Evolutionary conservation across 495 filamentous ascomycete genomes (phyloP).

Genomic region (Poronia punctata): DNA sequence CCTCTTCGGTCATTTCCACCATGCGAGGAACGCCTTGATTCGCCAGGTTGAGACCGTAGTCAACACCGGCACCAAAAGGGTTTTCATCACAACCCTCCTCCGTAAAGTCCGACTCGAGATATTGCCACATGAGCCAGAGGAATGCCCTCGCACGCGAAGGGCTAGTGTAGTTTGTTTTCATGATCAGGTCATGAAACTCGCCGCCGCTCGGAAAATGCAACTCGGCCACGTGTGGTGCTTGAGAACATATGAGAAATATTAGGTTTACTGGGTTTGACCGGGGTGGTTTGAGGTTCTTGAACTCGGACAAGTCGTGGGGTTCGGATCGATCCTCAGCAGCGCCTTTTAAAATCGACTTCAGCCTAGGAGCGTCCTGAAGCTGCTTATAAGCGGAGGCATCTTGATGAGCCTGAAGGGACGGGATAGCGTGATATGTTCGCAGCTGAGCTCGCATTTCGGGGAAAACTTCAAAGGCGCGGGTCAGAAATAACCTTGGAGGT

Average conservation of each 20-base stretch:
- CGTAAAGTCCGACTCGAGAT: slow-evolving; percentile 92
- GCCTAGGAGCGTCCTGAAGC: slow-evolving; percentile 87
- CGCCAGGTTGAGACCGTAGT: slow-evolving; percentile 55
- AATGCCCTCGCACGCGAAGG: slow-evolving; percentile 80
- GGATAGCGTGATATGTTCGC: slow-evolving; percentile 96
- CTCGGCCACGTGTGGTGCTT: slow-evolving; percentile 86
- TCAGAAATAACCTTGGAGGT: slow-evolving; percentile 27
- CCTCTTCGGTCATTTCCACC: slow-evolving; percentile 65
- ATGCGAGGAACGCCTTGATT: slow-evolving; percentile 76
- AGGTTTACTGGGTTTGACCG: slow-evolving; percentile 96
- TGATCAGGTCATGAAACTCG: slow-evolving; percentile 95
- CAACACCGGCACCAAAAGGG: slow-evolving; percentile 76
- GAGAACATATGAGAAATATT: slow-evolving; percentile 89
- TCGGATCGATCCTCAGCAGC: slow-evolving; percentile 90
- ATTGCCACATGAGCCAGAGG: slow-evolving; percentile 98
- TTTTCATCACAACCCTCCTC: slow-evolving; percentile 76
- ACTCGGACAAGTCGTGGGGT: slow-evolving; percentile 76
- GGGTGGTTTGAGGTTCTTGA: slow-evolving; percentile 59
- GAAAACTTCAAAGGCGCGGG: slow-evolving; percentile 61
- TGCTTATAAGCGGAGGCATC: slow-evolving; percentile 97
- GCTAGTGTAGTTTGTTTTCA: slow-evolving; percentile 79
- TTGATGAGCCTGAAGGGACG: slow-evolving; percentile 87
- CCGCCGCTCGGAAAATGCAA: slow-evolving; percentile 76
- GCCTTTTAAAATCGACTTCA: slow-evolving; percentile 96
- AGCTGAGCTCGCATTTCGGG: slow-evolving; percentile 98